Evolutionary conservation across 73 alveolate genomes (phyloP).

Genomic region (Paramecium bursaria): DNA sequence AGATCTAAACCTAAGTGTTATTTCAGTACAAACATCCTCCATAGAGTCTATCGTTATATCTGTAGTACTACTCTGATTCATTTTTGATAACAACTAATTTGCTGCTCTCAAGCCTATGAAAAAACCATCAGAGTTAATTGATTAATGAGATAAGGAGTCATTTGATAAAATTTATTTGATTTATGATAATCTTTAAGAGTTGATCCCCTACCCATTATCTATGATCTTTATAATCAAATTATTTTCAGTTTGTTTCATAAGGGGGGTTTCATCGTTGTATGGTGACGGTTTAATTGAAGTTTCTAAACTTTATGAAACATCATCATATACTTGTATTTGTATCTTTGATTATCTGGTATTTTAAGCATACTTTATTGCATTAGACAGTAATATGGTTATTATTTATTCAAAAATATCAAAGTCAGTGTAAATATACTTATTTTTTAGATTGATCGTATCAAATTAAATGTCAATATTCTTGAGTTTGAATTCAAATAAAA

Average conservation of each 20-base stretch:
- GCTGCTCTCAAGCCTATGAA: constrained; percentile 51
- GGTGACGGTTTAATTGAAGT: background rate
- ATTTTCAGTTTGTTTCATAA: background rate
- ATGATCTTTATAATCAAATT: constrained; percentile 5
- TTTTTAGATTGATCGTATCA: constrained; percentile 17
- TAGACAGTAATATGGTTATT: constrained; percentile 13
- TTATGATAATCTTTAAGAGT: background rate
- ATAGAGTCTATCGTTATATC: background rate
- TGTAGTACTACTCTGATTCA: background rate
- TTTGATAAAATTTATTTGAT: constrained; percentile 24
- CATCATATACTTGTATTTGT: background rate
- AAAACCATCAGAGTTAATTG: constrained; percentile 27
- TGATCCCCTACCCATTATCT: constrained; percentile 50
- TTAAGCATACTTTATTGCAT: constrained; percentile 19
- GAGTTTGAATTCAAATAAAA: background rate
- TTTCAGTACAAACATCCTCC: constrained; percentile 1
- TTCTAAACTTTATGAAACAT: no score
- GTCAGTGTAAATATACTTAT: constrained; percentile 12
- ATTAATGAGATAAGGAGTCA: background rate
- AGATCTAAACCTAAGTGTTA: background rate
- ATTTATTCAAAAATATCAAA: constrained; percentile 43
- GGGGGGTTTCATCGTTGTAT: background rate
- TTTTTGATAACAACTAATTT: background rate
- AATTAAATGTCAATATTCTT: background rate
- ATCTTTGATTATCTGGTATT: background rate